Evolutionary conservation across 2,329 filamentous ascomycete genomes (phyloP).

Genomic region (Onygenales sp.): DNA sequence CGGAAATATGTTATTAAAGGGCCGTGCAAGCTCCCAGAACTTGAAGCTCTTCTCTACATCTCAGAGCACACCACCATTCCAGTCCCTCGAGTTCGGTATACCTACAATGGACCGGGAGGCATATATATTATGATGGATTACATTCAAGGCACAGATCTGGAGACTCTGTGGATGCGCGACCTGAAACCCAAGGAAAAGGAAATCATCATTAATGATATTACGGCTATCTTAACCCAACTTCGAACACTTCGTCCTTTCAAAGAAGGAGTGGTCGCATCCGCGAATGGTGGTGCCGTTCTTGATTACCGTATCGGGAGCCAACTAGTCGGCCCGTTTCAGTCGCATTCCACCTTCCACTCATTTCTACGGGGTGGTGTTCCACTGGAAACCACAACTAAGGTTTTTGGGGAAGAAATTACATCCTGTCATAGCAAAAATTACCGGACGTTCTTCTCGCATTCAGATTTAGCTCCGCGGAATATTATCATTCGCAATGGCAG

Average conservation of each 20-base stretch:
- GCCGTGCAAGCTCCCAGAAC: slow-evolving; percentile 9
- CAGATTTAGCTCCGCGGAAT: slow-evolving; percentile 17
- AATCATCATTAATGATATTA: slow-evolving; percentile 9
- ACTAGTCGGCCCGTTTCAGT: slow-evolving; percentile 9
- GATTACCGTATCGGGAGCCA: slow-evolving; percentile 10
- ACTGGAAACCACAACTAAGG: slow-evolving; percentile 8
- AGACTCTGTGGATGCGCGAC: slow-evolving; percentile 10
- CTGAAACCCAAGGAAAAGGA: slow-evolving; percentile 9
- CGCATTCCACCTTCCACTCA: slow-evolving; percentile 9
- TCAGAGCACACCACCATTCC: slow-evolving; percentile 10
- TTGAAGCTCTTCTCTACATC: slow-evolving; percentile 12
- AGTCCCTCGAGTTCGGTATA: slow-evolving; percentile 9
- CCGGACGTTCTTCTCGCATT: slow-evolving; percentile 14
- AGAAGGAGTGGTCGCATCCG: slow-evolving; percentile 8
- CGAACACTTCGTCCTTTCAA: slow-evolving; percentile 7
- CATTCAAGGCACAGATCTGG: slow-evolving; percentile 7
- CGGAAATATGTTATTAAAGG: slow-evolving; percentile 9
- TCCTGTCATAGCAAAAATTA: slow-evolving; percentile 8
- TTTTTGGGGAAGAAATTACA: slow-evolving; percentile 10
- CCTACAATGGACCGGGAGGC: slow-evolving; percentile 9
- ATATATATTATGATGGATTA: slow-evolving; percentile 10
- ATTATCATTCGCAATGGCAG: slow-evolving; percentile 14
- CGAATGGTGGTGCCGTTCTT: slow-evolving; percentile 9
- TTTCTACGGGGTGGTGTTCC: slow-evolving; percentile 10
- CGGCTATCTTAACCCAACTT: slow-evolving; percentile 10